Base-by-base conservation (phyloP, 2,329 filamentous ascomycete species). In the Cercospora canescens region DNA sequence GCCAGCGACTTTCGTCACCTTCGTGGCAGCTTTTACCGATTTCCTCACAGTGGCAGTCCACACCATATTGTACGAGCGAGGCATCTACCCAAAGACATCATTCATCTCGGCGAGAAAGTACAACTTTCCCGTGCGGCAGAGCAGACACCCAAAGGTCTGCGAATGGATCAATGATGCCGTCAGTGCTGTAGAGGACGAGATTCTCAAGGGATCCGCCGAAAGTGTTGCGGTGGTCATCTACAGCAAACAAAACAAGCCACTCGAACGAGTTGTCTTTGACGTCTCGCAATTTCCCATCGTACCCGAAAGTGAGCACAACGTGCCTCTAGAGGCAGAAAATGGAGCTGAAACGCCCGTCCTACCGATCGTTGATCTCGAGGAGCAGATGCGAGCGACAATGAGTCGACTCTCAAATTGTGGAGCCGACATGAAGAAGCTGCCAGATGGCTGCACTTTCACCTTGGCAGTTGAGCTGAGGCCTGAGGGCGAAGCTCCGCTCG, bases 11-110 rank as follows among this genome's bases (percentile, higher is more conserved):
- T 81, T 87, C 81, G 74, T 84, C 77, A 77, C 82, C 60, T 87
- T 94, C 70, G 85, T 94, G 70, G 80, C 83, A 64, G 87, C 89
- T 60, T 94, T 96, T 80, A 87, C 86, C 68, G 87, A 89, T 75
- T 97, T 97, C 81, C 86, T 97, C 63, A 91, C 89, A 67, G 88
- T 94, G 68, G 87, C 91, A 73, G 87, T 94, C 69, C 94, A 97
- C 83, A 92, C 92, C 66, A 89, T 97, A 73, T 87, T 97, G 71
- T 94, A 89, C 82, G 88, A 95, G 74, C 91, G 94, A 72, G 79
- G 80, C 66, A 87, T 97, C 74, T 97, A 97, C 79, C 93, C 94
- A 0, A 79, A 81, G 57, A 80, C 87, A 30, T 92, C 92, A 37
- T 97, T 97, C 80, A 86, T 94, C 65, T 88, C 90, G 48, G 87